Evolutionary conservation across 192 early-diverging fungal genomes (phyloP).

Genomic region (Podila clonocystis): DNA sequence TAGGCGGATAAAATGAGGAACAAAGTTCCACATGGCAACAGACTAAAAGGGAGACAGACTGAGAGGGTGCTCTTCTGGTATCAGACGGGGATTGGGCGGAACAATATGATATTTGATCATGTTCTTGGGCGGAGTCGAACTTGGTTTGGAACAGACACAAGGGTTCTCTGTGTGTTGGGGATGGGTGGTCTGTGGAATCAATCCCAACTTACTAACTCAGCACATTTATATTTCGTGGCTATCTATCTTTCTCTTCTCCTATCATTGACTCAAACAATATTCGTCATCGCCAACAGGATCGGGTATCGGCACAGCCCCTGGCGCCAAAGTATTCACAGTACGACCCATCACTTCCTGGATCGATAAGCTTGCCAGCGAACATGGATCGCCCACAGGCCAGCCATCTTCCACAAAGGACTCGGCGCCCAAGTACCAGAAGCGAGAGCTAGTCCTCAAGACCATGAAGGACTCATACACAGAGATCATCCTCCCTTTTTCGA

Average conservation of each 20-base stretch:
- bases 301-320: neutral
- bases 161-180: neutral
- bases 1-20: neutral
- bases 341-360: constrained; percentile 44
- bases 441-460: constrained; percentile 60
- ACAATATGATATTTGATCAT: no score
- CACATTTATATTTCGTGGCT: neutral
- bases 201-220: neutral
- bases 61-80: no score
- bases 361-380: constrained; percentile 36
- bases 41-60: no score
- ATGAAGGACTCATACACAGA: constrained; percentile 83
- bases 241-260: neutral
- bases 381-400: constrained; percentile 25
- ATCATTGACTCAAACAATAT: neutral
- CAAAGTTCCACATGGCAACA: neutral
- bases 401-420: neutral
- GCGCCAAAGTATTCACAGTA: constrained; percentile 34
- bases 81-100: no score
- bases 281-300: neutral
- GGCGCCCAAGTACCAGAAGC: constrained; percentile 12
- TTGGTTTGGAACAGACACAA: neutral
- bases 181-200: neutral
- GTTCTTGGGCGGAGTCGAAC: neutral
- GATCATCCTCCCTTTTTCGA: constrained; percentile 80